Evolutionary conservation across 1,284 basidiomycete genomes (phyloP), one percentile per base, ranked within the genome.

Genomic region (Puccinia brachypodii): DNA sequence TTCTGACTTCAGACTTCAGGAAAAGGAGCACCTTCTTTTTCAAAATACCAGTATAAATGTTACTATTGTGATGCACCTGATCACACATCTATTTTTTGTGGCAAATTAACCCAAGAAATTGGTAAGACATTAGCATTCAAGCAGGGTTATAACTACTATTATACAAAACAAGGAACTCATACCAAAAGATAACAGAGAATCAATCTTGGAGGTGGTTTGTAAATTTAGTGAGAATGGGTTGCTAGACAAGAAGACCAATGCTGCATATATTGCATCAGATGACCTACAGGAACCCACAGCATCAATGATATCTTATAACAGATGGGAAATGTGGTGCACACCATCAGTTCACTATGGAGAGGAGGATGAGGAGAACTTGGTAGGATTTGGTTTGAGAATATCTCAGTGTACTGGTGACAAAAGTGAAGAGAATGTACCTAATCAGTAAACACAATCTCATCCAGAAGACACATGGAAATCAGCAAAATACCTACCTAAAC

Each of bases 241-340:
- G n/a, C 9, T 22, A 25, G 64, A n/a, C 14, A 66, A 66, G 64
- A 22, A 66, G 7, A 38, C 22, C 6, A 66, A 66, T 25, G 11
- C 6, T 0, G 31, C 14, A n/a, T n/a, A n/a, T n/a, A n/a, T n/a
- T n/a, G n/a, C n/a, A n/a, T n/a, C n/a, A n/a, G 19, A 25, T 9
- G 38, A 66, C 0, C n/a, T 66, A 8, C 9, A 66, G n/a, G 9
- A 6, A 9, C 64, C 36, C 6, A 9, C 31, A 66, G 31, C 16
- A 22, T 25, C 64, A 9, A 40, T 42, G 22, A 42, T 42, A n/a
- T 66, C 14, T 1, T 31, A 14, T 33, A 64, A 64, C n/a, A 0
- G 11, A 40, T 66, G 64, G 64, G 64, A 66, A 40, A 36, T 36
- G 22, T 66, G 64, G 64, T n/a, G 64, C 42, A 19, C 64, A 38